Conservation (phyloP, 2,329 filamentous ascomycete genomes). For the Graphium sp. region DNA sequence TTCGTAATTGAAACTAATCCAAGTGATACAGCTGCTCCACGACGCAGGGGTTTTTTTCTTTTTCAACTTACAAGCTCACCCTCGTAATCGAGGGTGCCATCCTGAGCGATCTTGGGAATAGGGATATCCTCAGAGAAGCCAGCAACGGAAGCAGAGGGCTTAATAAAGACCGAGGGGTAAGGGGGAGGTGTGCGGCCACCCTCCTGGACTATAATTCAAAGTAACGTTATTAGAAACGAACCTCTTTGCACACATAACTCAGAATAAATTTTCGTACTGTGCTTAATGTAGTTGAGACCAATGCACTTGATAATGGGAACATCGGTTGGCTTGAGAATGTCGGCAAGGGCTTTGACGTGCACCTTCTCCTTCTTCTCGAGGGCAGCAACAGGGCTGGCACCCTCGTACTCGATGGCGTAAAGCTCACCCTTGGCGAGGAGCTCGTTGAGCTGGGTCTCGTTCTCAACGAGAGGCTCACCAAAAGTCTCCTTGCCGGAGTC, state of each 20-base stretch:
- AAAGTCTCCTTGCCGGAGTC: constrained; percentile 14
- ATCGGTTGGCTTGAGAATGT: constrained; percentile 13
- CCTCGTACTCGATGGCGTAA: constrained; percentile 14
- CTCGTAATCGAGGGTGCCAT: constrained; percentile 30
- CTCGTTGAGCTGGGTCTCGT: constrained; percentile 11
- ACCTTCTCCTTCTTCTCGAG: constrained; percentile 12
- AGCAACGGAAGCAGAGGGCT: constrained; percentile 23
- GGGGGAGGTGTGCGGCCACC: constrained; percentile 31
- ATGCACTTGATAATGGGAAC: constrained; percentile 18
- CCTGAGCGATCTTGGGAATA: constrained; percentile 27
- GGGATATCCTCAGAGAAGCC: constrained; percentile 18
- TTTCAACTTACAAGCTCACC: constrained; percentile 25
- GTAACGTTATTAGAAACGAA: not conserved
- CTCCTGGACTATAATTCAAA: constrained; percentile 28
- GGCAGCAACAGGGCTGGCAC: constrained; percentile 10
- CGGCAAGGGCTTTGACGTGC: constrained; percentile 14
- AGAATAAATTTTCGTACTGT: constrained; percentile 11
- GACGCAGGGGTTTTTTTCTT: too few species aligned
- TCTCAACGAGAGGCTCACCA: constrained; percentile 13
- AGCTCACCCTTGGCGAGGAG: constrained; percentile 10
- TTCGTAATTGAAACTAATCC: too few species aligned
- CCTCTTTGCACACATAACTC: not conserved
- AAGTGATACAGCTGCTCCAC: too few species aligned
- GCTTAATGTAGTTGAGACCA: constrained; percentile 18
- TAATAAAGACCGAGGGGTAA: constrained; percentile 32